Evolutionary conservation across 768 basidiomycete genomes (phyloP).

Genomic region (Naematelia aurantialba): DNA sequence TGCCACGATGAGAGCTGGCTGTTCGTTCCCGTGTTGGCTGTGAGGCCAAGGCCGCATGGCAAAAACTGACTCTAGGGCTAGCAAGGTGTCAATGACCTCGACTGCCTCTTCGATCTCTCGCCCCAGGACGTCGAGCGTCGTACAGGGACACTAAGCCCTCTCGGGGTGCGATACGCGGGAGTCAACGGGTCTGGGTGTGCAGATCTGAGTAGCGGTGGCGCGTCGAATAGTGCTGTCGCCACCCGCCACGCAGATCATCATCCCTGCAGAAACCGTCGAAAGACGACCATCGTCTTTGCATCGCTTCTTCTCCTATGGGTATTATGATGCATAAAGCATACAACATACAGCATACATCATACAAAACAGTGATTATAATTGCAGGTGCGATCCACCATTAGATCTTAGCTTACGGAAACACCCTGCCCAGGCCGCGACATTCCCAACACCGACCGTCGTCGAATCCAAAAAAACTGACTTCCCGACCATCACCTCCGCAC

Average conservation of each 20-base stretch:
- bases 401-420: conserved; percentile 31
- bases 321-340: neutral
- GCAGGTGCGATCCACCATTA: too few relatives aligned
- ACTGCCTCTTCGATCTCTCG: conserved; percentile 15
- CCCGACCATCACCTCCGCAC: conserved; percentile 39
- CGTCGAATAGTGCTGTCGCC: too few relatives aligned
- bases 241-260: too few relatives aligned
- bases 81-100: conserved; percentile 29
- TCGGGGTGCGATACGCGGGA: conserved; percentile 27
- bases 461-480: conserved; percentile 34
- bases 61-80: too few relatives aligned
- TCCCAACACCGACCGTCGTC: conserved; percentile 35
- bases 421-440: conserved; percentile 37
- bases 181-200: conserved; percentile 1
- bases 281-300: too few relatives aligned
- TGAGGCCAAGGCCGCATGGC: too few relatives aligned
- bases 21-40: too few relatives aligned
- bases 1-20: too few relatives aligned
- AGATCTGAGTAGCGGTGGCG: too few relatives aligned
- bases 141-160: conserved; percentile 22
- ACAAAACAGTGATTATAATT: neutral
- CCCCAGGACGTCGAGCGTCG: conserved; percentile 7
- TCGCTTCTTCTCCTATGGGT: neutral
- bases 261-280: too few relatives aligned
- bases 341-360: neutral